Percentiles rank a stretch among this genome's conserved stretches.
These are phyloP conservation scores for Salvia miltiorrhiza DNA, from an alignment of 257 asterid genomes.

Conservation along the genomic window DNA sequence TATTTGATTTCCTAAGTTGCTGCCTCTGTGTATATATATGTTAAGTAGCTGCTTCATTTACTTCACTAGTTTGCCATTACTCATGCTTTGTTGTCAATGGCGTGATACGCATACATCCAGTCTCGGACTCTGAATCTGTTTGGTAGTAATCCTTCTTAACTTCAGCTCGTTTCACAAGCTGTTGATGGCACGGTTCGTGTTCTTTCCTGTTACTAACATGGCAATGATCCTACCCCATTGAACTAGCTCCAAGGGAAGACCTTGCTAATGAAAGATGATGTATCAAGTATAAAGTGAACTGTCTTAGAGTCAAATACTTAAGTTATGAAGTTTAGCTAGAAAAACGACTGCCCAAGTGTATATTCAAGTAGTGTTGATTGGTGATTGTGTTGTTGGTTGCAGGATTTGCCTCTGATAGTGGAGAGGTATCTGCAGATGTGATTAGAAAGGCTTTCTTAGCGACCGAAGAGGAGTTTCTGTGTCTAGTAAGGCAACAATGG, in stretches of 20 bases:
- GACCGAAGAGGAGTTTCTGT: slow-evolving; percentile 81
- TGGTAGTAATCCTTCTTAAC: not conserved
- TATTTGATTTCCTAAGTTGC: not conserved
- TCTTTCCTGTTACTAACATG: not conserved
- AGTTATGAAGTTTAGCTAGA: not conserved
- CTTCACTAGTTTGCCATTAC: not conserved
- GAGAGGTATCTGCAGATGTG: slow-evolving; percentile 63
- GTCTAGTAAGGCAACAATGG: slow-evolving; percentile 77
- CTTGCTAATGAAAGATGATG: not conserved
- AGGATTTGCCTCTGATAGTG: slow-evolving; percentile 69
- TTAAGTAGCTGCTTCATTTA: not conserved
- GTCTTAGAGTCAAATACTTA: not conserved
- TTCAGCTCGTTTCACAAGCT: not conserved
- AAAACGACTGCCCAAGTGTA: not conserved
- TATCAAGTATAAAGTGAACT: not conserved
- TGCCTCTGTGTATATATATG: not conserved
- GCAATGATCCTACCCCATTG: not conserved
- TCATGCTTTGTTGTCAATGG: not conserved
- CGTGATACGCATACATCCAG: not conserved
- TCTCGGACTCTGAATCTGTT: not conserved
- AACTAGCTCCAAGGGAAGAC: not conserved
- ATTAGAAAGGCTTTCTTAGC: slow-evolving; percentile 75
- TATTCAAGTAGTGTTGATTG: not conserved
- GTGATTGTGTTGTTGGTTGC: slow-evolving; percentile 26
- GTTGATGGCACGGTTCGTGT: not conserved